These are phyloP conservation scores for Saksenaea vasiformis DNA, from an alignment of 371 early-diverging fungal species.

Conservation along the genomic window DNA sequence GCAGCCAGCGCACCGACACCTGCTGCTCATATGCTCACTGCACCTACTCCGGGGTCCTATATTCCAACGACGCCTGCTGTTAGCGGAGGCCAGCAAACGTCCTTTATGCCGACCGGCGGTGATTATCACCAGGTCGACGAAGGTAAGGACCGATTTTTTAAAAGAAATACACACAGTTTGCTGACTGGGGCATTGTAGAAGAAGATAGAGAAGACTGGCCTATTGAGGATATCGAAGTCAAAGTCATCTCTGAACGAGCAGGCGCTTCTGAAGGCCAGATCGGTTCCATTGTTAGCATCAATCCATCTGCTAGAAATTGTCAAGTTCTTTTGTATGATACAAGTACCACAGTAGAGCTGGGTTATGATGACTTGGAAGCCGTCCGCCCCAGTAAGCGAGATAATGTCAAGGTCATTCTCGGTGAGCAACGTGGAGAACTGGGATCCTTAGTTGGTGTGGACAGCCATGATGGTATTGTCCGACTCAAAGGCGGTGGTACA, in stretches of 20 bases:
- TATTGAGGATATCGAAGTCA: constrained; percentile 68
- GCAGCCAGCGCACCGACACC: constrained; percentile 46
- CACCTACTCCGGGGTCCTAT: constrained; percentile 49
- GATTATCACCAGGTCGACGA: constrained; percentile 49
- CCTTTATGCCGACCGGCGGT: constrained; percentile 64
- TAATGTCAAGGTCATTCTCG: constrained; percentile 73
- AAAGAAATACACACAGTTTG: constrained; percentile 3
- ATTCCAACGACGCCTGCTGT: constrained; percentile 59
- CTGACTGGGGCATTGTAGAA: constrained; percentile 26
- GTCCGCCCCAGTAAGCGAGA: constrained; percentile 81
- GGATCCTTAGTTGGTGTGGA: constrained; percentile 84
- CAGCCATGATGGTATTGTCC: constrained; percentile 81
- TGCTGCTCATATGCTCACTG: constrained; percentile 37
- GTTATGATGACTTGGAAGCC: constrained; percentile 61
- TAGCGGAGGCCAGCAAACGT: constrained; percentile 58
- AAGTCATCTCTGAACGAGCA: constrained; percentile 32
- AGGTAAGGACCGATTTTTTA: constrained; percentile 20
- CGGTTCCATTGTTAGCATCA: constrained; percentile 53
- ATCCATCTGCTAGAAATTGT: constrained; percentile 47
- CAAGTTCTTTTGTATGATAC: constrained; percentile 33
- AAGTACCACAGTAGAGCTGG: constrained; percentile 34
- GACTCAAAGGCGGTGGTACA: constrained; percentile 56
- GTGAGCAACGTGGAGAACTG: constrained; percentile 68
- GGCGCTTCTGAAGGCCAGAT: constrained; percentile 39
- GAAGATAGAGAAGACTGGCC: constrained; percentile 61